Conservation (phyloP, 108 stramenopile species). For the Schizochytrium sp. region DNA sequence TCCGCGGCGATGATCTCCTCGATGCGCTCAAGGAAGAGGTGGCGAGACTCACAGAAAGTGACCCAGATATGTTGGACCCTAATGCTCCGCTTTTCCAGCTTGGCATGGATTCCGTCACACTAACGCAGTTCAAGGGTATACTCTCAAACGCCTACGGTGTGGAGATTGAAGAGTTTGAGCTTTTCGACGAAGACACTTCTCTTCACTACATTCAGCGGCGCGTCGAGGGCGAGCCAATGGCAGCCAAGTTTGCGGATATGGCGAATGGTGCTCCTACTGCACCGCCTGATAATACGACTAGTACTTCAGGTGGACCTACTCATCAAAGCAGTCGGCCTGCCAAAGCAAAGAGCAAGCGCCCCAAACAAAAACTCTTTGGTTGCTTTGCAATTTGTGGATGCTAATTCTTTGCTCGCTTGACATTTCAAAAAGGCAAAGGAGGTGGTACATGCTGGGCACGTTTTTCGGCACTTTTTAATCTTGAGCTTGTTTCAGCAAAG, state of each 20-base stretch:
- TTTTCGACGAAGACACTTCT: not conserved
- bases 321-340: not conserved
- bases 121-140: conserved; percentile 13
- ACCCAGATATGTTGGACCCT: not conserved
- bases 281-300: not conserved
- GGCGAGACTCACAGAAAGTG: not conserved
- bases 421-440: too few species aligned
- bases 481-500: too few species aligned
- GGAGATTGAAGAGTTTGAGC: not conserved
- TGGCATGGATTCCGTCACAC: not conserved
- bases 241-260: not conserved
- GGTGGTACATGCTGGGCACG: too few species aligned
- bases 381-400: not conserved
- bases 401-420: not conserved
- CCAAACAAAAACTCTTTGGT: not conserved
- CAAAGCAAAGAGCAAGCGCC: not conserved
- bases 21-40: conserved; percentile 8
- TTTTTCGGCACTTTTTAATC: too few species aligned
- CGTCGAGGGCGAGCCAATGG: not conserved
- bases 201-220: not conserved
- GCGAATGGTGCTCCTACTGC: not conserved
- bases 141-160: not conserved
- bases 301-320: not conserved
- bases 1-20: not conserved
- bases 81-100: not conserved